Conservation (phyloP, 179 eudicot genomes). For the Gypsophila paniculata region DNA sequence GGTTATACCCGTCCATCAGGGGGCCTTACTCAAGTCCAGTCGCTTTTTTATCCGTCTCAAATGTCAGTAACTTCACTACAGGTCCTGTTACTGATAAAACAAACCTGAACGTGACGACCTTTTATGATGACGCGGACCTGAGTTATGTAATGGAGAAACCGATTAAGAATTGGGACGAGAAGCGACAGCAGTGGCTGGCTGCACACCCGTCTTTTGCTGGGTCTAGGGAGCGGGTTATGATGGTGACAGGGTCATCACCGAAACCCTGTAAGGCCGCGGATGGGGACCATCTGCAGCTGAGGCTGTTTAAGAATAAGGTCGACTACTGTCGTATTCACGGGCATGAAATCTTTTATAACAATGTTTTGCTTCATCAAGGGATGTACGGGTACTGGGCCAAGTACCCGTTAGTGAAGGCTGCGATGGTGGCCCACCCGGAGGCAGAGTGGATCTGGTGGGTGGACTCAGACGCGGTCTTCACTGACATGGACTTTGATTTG, state of each 20-base stretch:
- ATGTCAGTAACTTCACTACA: background rate
- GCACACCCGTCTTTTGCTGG: constrained; percentile 24
- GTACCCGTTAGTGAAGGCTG: constrained; percentile 37
- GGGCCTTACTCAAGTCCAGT: background rate
- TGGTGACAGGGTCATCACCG: constrained; percentile 46
- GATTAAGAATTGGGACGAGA: constrained; percentile 40
- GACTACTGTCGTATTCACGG: constrained; percentile 47
- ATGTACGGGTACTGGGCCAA: constrained; percentile 52
- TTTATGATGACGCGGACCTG: constrained; percentile 40
- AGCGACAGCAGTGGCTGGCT: constrained; percentile 33
- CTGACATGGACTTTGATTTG: constrained; percentile 56
- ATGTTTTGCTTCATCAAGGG: constrained; percentile 35
- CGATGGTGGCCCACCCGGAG: constrained; percentile 55
- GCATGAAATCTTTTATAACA: constrained; percentile 41
- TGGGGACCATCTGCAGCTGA: constrained; percentile 36
- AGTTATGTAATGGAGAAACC: constrained; percentile 27
- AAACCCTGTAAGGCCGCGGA: constrained; percentile 28
- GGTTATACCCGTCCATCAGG: constrained; percentile 12
- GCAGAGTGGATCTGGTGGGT: constrained; percentile 58
- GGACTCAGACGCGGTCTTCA: constrained; percentile 47
- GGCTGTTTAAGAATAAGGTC: constrained; percentile 43
- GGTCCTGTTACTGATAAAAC: background rate
- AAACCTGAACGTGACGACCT: constrained; percentile 21
- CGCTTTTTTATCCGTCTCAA: background rate
- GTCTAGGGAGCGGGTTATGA: constrained; percentile 24